These are phyloP conservation scores for Cercospora sp. DNA, from an alignment of 2,329 filamentous ascomycete species.

Conservation along the genomic window DNA sequence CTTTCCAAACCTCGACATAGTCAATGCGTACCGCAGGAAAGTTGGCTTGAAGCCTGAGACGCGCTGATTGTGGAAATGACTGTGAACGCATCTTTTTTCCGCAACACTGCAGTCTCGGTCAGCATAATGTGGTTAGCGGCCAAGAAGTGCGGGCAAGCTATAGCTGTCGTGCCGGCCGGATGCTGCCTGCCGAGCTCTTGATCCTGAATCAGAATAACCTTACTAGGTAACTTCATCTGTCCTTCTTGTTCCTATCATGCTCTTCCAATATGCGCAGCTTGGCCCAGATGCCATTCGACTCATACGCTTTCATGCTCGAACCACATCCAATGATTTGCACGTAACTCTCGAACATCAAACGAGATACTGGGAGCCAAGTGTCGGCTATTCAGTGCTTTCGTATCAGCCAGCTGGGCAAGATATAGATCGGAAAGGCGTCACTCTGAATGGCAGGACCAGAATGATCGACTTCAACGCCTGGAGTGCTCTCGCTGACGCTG, in stretches of 20 bases:
- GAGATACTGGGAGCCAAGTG: constrained; percentile 1
- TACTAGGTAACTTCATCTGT: neutral
- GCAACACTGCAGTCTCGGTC: neutral
- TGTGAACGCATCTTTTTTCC: neutral
- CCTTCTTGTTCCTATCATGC: neutral
- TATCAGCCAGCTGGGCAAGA: neutral
- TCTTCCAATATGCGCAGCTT: constrained; percentile 23
- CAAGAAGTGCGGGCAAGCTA: constrained; percentile 2
- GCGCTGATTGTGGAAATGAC: neutral
- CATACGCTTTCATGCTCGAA: constrained; percentile 16
- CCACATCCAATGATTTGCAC: constrained; percentile 11
- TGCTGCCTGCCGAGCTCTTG: neutral
- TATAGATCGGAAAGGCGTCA: constrained; percentile 14
- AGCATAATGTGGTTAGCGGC: neutral
- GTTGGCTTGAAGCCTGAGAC: constrained; percentile 15
- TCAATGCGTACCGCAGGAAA: constrained; percentile 28
- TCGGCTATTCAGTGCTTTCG: constrained; percentile 14
- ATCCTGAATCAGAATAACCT: neutral
- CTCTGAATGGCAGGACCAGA: constrained; percentile 20
- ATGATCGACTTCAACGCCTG: constrained; percentile 13
- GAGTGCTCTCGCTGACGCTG: constrained; percentile 11
- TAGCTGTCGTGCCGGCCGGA: neutral
- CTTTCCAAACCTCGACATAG: constrained; percentile 27
- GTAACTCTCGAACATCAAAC: constrained; percentile 20
- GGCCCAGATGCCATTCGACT: constrained; percentile 16